Base-by-base conservation (phyloP, 257 asterid genomes). In the Plantago ovata region DNA sequence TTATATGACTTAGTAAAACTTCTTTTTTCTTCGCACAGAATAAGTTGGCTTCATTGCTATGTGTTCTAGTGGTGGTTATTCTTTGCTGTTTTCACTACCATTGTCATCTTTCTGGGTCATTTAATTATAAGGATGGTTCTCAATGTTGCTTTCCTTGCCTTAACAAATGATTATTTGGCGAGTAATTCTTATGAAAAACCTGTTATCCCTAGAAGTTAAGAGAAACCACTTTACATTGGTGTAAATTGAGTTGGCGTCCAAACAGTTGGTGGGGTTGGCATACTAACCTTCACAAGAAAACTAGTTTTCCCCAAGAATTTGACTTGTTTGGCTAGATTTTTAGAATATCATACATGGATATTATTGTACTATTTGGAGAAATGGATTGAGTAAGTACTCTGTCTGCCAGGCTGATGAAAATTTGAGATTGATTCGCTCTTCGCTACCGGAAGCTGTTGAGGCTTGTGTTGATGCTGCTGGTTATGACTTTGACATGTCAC, bases 401-500 rank as follows among this genome's bases (percentile, higher is more conserved):
- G 64, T 51, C 44, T 55, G 58, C 65, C 94, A 89, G 96, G 99
- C 99, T 43, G 99, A 84, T 81, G 99, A 93, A 69, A 93, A 93
- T 78, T 73, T 93, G 81, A 89, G 99, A 69, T 73, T 86, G 75
- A 86, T 93, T 62, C 95, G 86, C 54, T 66, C 95, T 60, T 84
- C 96, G 4, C 76, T 93, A 56, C 94, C 86, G 7, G 97, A 84
- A 73, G 99, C 97, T 61, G 97, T 89, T 69, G 91, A 89, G 70
- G 87, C 96, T 54, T 93, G 99, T 64, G 55, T 93, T 56, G 97
- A 89, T 81, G 97, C 96, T 60, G 96, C 97, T 18, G 90, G 95
- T 56, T 84, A 84, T 69, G 99, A 89, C 65, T 93, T 93, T 81
- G 94, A 89, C 69, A 65, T 80, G 61, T 79, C 83, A 55, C 94